phyloP scores from a whole-genome alignment of 164 flowering plant genomes.

The Magnolia changhungtana region DNA sequence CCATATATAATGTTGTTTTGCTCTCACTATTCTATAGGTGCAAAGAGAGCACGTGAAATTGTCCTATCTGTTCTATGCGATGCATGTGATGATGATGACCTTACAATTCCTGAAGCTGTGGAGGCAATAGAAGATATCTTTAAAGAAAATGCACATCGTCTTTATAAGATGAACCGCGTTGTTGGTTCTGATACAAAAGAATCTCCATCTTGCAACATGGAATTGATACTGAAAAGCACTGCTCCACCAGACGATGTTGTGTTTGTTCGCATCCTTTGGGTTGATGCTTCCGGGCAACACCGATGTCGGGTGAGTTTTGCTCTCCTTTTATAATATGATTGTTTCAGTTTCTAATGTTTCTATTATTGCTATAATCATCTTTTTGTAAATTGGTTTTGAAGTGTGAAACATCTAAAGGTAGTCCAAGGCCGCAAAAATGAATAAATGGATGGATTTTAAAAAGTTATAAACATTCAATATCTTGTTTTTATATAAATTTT shows the following conservation, averaged over 20 bases:
- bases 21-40: conserved; percentile 44
- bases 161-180: conserved; percentile 53
- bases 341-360: not conserved
- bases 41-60: conserved; percentile 79
- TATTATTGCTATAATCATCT: not conserved
- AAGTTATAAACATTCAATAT: too few species aligned
- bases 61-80: conserved; percentile 69
- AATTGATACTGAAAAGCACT: conserved; percentile 13
- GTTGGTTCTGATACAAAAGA: conserved; percentile 15
- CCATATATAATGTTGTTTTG: not conserved
- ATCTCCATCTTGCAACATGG: conserved; percentile 14
- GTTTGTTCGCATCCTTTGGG: conserved; percentile 78
- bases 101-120: conserved; percentile 70
- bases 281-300: conserved; percentile 88
- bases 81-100: conserved; percentile 83
- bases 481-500: too few species aligned
- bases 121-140: conserved; percentile 78
- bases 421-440: not conserved
- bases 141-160: conserved; percentile 50
- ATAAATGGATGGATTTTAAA: too few species aligned
- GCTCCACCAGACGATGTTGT: conserved; percentile 25
- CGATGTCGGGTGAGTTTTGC: conserved; percentile 78
- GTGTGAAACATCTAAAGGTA: not conserved
- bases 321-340: not conserved
- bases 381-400: not conserved